Evolutionary conservation across 2,329 filamentous ascomycete species (phyloP), one percentile per base, ranked within the genome.

Genomic region (Cercospora berteroae): DNA sequence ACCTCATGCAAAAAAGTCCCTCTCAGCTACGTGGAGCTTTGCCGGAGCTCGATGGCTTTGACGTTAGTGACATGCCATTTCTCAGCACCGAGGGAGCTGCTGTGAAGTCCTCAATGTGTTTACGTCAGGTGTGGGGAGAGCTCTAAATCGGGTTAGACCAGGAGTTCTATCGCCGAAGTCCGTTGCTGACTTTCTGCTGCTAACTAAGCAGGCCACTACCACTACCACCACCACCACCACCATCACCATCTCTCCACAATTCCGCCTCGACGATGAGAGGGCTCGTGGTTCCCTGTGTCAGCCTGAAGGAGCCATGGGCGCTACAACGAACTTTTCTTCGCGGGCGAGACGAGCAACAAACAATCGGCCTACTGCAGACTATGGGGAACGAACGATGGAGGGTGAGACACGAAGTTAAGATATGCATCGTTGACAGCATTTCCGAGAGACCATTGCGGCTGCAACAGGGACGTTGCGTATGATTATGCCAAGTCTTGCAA

Each of bases 1-100:
- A 52, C 63, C 63, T 67, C 67, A 65, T 69, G 29, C 66, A 68
- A 50, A 18, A 42, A 18, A 36, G 36, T 29, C 44, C n/a, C 44
- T 48, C 16, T 48, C 44, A 4, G n/a, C 44, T 18, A 48, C 44
- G 44, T 23, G 20, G n/a, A 48, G 44, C 44, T 20, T 18, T 20
- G 18, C 20, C 48, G 48, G 48, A 52, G 20, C 20, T 25, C 48
- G 48, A 52, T 52, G 48, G 48, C 16, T 16, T 23, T 52, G 48
- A 52, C 48, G 48, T 52, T 4, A 8, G 12, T 12, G 20, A 23
- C 18, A 52, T 25, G 48, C 48, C 48, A 55, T 55, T 55, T 27
- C 48, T n/a, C 23, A 55, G 48, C 48, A 29, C 20, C 23, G 48
- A 16, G 48, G 20, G 20, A 25, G 20, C 48, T 50, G 48, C 13